A percentile compares a stretch with the other conserved stretches of the same genome.
phyloP scores from a whole-genome alignment of 139 green algal genomes.

The Tetradesmus lagerheimii region DNA sequence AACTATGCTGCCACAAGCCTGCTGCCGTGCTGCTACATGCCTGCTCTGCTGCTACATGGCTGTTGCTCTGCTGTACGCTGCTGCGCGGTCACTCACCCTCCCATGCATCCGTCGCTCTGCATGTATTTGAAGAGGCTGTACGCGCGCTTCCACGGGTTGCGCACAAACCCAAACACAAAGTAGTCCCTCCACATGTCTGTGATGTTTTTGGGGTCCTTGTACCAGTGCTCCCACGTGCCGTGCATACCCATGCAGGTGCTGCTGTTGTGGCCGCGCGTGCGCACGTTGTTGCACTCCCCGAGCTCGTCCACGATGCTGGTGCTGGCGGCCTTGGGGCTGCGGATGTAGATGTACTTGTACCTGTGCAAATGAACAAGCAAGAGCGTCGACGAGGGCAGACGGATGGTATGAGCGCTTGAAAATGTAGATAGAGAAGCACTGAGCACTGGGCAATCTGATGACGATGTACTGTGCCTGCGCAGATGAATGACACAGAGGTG shows the following conservation, averaged over 20 bases:
- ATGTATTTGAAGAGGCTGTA: conserved; percentile 48
- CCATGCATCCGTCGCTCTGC: conserved; percentile 37
- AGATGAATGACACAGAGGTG: too few species aligned
- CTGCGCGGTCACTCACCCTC: too few species aligned
- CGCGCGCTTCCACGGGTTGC: conserved; percentile 52
- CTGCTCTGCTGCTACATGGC: too few species aligned
- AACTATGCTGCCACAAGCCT: too few species aligned
- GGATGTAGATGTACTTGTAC: conserved; percentile 64
- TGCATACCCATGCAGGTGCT: conserved; percentile 43
- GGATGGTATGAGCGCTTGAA: too few species aligned
- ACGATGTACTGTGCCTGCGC: too few species aligned
- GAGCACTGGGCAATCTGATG: too few species aligned
- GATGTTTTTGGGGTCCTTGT: conserved; percentile 26
- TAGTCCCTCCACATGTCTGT: conserved; percentile 56
- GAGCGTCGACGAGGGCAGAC: too few species aligned
- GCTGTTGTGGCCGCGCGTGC: conserved; percentile 23
- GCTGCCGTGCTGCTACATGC: too few species aligned
- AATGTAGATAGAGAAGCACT: too few species aligned
- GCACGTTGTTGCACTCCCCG: conserved; percentile 46
- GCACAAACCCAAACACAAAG: conserved; percentile 60
- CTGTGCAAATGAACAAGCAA: too few species aligned
- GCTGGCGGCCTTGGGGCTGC: conserved; percentile 48
- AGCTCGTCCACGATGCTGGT: conserved; percentile 52
- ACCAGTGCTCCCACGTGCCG: background rate
- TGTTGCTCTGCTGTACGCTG: too few species aligned